Conservation (phyloP, 2,329 filamentous ascomycete genomes). For the Rhynchosporium agropyri region DNA sequence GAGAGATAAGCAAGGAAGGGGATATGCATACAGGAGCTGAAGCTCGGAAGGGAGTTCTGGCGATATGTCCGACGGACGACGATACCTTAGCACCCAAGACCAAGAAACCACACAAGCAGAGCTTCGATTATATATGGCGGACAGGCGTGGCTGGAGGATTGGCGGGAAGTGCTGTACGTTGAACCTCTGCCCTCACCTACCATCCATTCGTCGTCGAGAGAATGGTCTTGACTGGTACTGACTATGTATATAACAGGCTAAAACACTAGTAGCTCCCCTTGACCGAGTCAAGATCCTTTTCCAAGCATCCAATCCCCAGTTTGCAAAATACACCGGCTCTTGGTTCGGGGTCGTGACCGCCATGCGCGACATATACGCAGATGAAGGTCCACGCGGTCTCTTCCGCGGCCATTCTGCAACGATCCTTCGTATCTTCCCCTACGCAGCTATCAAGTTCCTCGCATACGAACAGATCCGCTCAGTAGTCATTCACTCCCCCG, state of each 20-base stretch:
- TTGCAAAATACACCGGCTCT: conserved; percentile 87
- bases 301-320: conserved; percentile 91
- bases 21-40: not conserved
- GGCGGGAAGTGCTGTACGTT: conserved; percentile 82
- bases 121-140: conserved; percentile 79
- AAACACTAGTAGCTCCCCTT: conserved; percentile 92
- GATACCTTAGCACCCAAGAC: conserved; percentile 52
- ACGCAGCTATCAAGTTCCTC: conserved; percentile 96
- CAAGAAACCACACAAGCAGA: conserved; percentile 64
- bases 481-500: conserved; percentile 68
- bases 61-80: conserved; percentile 55
- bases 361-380: conserved; percentile 78
- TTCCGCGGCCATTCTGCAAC: conserved; percentile 96
- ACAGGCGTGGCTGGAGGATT: conserved; percentile 86
- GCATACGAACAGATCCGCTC: conserved; percentile 95
- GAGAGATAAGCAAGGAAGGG: conserved; percentile 43
- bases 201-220: not conserved
- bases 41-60: conserved; percentile 40
- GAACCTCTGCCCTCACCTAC: conserved; percentile 12
- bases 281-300: conserved; percentile 99
- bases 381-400: conserved; percentile 74
- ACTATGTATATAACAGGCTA: conserved; percentile 62
- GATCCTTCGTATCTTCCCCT: conserved; percentile 91
- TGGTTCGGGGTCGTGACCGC: conserved; percentile 84
- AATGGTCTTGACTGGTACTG: conserved; percentile 15